Evolutionary conservation across 192 early-diverging fungal species (phyloP).

Genomic region (Linnemannia hyalina): DNA sequence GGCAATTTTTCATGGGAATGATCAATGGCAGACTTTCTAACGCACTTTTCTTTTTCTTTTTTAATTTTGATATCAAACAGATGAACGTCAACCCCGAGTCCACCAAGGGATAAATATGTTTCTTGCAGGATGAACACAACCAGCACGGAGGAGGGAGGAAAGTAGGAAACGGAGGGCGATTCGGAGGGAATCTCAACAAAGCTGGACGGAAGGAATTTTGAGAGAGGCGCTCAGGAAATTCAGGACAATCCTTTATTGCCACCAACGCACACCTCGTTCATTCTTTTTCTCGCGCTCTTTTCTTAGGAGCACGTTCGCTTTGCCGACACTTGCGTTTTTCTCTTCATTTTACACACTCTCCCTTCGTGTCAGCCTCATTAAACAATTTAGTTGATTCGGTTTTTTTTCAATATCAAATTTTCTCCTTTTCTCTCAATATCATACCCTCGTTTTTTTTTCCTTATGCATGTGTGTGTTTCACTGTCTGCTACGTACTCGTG

Average conservation of each 20-base stretch:
- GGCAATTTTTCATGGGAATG: too few species aligned
- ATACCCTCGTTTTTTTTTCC: neutral
- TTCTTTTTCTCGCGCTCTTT: neutral
- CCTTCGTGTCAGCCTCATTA: slow-evolving; percentile 6
- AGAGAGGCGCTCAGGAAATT: neutral
- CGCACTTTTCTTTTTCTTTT: neutral
- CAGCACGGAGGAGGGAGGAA: neutral
- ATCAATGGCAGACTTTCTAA: neutral
- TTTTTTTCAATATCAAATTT: slow-evolving; percentile 10
- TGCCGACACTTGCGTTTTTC: neutral
- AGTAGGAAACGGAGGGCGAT: neutral
- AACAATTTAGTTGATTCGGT: neutral
- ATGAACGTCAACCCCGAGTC: slow-evolving; percentile 61
- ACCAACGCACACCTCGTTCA: neutral
- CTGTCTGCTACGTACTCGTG: too few species aligned
- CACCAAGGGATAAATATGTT: slow-evolving; percentile 56
- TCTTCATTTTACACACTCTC: neutral
- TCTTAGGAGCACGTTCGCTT: neutral
- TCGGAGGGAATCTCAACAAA: neutral
- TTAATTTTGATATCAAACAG: slow-evolving; percentile 7
- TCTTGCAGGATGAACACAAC: slow-evolving; percentile 6
- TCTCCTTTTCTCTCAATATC: neutral
- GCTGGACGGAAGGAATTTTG: neutral
- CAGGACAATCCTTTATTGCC: neutral
- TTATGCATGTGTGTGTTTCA: neutral